phyloP scores from a whole-genome alignment of 2,329 filamentous ascomycete species.

The Hymenoscyphus albidus region DNA sequence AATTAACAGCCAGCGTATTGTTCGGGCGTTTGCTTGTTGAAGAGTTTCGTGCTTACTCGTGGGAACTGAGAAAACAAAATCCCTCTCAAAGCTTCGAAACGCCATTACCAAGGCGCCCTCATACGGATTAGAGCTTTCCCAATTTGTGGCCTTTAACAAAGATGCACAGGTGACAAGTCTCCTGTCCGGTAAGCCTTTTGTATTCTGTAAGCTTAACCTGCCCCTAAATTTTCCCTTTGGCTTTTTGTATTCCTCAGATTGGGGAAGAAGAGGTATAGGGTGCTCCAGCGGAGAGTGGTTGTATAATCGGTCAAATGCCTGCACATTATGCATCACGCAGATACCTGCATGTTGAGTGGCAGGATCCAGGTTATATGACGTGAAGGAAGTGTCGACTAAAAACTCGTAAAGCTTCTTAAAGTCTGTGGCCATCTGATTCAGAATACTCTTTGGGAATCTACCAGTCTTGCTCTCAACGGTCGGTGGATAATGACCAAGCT shows the following conservation, averaged over 20 bases:
- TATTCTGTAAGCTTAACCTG: slow-evolving; percentile 25
- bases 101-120: slow-evolving; percentile 56
- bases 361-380: slow-evolving; percentile 43
- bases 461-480: slow-evolving; percentile 40
- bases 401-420: slow-evolving; percentile 69
- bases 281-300: slow-evolving; percentile 58
- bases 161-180: slow-evolving; percentile 51
- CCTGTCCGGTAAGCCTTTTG: slow-evolving; percentile 46
- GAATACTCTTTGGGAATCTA: slow-evolving; percentile 55
- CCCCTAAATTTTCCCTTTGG: slow-evolving; percentile 32
- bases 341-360: slow-evolving; percentile 61
- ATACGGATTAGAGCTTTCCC: slow-evolving; percentile 33
- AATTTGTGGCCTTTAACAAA: slow-evolving; percentile 47
- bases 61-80: slow-evolving; percentile 45
- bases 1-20: slow-evolving; percentile 73
- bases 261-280: slow-evolving; percentile 64
- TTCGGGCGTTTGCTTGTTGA: slow-evolving; percentile 63
- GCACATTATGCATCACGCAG: slow-evolving; percentile 64
- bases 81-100: slow-evolving; percentile 68
- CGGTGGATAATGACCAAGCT: slow-evolving; percentile 71
- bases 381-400: slow-evolving; percentile 60
- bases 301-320: slow-evolving; percentile 61
- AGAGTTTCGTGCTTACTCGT: slow-evolving; percentile 57
- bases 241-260: slow-evolving; percentile 17
- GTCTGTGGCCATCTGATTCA: slow-evolving; percentile 61